A percentile compares a stretch with the other conserved stretches of the same genome.
These are phyloP conservation scores for Tetrahymena thermophila DNA, from an alignment of 73 alveolate genomes.

Conservation along the genomic window DNA sequence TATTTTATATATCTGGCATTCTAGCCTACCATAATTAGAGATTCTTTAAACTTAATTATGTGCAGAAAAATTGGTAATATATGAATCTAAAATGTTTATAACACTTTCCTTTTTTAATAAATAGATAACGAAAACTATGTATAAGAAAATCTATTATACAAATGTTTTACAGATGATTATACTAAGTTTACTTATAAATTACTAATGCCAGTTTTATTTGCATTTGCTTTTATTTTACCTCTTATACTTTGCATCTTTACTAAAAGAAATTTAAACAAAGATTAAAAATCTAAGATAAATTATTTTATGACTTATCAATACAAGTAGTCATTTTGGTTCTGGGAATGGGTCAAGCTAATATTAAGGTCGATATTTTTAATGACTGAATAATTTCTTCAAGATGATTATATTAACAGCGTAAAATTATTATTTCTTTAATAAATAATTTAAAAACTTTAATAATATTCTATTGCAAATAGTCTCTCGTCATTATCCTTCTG, in stretches of 20 bases:
- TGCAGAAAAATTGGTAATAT: not conserved
- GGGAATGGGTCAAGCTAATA: not conserved
- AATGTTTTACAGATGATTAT: not conserved
- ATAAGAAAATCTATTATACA: no score
- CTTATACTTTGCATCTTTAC: not conserved
- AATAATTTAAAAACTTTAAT: no score
- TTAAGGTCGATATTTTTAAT: not conserved
- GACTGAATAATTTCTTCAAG: not conserved
- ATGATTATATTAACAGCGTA: not conserved
- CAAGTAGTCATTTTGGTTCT: not conserved
- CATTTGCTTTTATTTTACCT: not conserved
- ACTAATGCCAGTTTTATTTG: not conserved
- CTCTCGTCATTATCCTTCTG: not conserved
- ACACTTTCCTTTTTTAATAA: no score
- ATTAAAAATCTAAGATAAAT: no score
- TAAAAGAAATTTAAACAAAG: no score
- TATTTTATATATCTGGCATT: not conserved
- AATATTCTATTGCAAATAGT: not conserved
- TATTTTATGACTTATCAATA: not conserved
- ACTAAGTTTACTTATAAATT: not conserved
- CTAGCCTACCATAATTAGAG: not conserved
- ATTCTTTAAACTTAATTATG: not conserved
- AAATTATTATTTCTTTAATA: no score
- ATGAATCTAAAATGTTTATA: no score
- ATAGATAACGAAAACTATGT: not conserved